phyloP scores from a whole-genome alignment of 1,139 yeast genomes.

The Geotrichum fermentans region DNA sequence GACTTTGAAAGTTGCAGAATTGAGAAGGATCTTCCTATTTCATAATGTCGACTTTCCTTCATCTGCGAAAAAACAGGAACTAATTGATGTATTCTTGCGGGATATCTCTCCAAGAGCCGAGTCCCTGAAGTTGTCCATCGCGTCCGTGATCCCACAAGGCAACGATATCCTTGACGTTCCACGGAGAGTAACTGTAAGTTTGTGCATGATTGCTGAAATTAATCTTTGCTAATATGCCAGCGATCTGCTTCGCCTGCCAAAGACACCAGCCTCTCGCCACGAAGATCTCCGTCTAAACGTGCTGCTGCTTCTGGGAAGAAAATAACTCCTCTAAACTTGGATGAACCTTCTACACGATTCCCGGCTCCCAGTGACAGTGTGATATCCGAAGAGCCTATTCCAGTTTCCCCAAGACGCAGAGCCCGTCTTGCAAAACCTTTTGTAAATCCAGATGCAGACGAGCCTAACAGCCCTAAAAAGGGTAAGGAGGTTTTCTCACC shows the following conservation, averaged over 20 bases:
- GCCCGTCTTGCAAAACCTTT: slow-evolving; percentile 16
- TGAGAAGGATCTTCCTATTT: slow-evolving; percentile 56
- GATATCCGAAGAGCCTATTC: background rate
- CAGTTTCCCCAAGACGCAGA: slow-evolving; percentile 9
- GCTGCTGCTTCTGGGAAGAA: slow-evolving; percentile 18
- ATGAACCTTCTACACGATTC: slow-evolving; percentile 4
- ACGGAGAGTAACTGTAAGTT: slow-evolving; percentile 22
- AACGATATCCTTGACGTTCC: slow-evolving; percentile 36
- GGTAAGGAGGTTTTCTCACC: background rate
- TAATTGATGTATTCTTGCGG: slow-evolving; percentile 50
- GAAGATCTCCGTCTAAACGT: slow-evolving; percentile 9
- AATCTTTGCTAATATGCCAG: slow-evolving; percentile 19
- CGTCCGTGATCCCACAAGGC: slow-evolving; percentile 30
- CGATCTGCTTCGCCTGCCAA: slow-evolving; percentile 27
- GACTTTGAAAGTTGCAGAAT: slow-evolving; percentile 55
- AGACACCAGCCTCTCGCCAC: slow-evolving; percentile 8
- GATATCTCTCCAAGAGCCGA: slow-evolving; percentile 44
- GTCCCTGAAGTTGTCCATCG: slow-evolving; percentile 6
- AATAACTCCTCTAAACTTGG: background rate
- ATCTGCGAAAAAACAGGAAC: slow-evolving; percentile 57
- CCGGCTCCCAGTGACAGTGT: slow-evolving; percentile 2
- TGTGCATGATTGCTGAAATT: too few species aligned
- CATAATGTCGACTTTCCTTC: slow-evolving; percentile 55
- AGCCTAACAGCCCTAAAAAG: background rate
- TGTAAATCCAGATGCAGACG: slow-evolving; percentile 14